Conservation (phyloP, 768 basidiomycete genomes). For the Russula sp. region DNA sequence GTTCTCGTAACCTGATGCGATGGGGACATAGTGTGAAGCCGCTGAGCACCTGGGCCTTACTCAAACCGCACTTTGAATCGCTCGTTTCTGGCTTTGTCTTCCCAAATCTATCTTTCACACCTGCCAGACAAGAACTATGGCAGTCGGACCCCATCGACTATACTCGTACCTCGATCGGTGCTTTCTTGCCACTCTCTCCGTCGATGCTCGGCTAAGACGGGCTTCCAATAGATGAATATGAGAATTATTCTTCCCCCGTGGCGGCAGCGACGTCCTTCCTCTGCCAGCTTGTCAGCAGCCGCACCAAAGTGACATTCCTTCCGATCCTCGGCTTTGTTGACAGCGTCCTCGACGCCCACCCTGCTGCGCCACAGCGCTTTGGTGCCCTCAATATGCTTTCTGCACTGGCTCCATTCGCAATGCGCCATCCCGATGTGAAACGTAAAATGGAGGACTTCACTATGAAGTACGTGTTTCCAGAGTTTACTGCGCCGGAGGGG, state of each 20-base stretch:
- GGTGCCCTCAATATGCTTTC: conserved; percentile 82
- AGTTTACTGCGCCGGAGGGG: conserved; percentile 56
- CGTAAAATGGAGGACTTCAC: conserved; percentile 73
- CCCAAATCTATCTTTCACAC: conserved; percentile 77
- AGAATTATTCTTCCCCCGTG: conserved; percentile 68
- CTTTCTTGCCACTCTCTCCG: background rate
- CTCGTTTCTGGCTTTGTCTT: conserved; percentile 80
- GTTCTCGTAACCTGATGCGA: background rate
- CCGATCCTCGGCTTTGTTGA: conserved; percentile 76
- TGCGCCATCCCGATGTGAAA: conserved; percentile 78
- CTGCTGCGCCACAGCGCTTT: conserved; percentile 60
- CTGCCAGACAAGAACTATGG: conserved; percentile 63
- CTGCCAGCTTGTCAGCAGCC: conserved; percentile 65
- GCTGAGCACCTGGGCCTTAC: conserved; percentile 80
- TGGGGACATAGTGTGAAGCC: conserved; percentile 65
- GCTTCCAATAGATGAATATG: conserved; percentile 67
- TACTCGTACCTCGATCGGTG: conserved; percentile 67
- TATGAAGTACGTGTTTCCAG: conserved; percentile 64
- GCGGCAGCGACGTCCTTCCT: conserved; percentile 77
- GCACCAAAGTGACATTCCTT: conserved; percentile 77
- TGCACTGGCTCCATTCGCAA: conserved; percentile 68
- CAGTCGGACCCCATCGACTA: conserved; percentile 79
- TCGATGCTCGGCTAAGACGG: conserved; percentile 1
- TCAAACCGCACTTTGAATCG: conserved; percentile 77
- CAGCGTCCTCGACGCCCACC: conserved; percentile 57